Percentiles rank a stretch among this genome's conserved stretches.
Evolutionary conservation across 2,329 filamentous ascomycete species (phyloP).

Genomic region (Catunica adiposa): DNA sequence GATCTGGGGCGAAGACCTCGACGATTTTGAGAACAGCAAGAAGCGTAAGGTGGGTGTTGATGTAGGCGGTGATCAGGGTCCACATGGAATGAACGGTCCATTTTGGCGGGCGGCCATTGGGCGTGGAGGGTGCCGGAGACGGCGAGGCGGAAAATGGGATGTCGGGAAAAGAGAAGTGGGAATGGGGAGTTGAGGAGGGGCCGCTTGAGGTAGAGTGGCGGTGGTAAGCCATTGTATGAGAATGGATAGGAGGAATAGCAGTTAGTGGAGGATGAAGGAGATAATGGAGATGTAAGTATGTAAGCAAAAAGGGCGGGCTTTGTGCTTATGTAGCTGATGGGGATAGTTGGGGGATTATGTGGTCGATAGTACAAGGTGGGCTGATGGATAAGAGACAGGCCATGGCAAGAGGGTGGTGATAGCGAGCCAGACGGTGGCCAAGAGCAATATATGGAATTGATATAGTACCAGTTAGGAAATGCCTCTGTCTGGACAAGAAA

Average conservation of each 20-base stretch:
- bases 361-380: neutral
- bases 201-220: neutral
- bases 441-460: neutral
- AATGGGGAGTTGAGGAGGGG: neutral
- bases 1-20: constrained; percentile 11
- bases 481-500: too few species aligned
- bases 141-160: neutral
- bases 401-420: neutral
- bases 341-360: neutral
- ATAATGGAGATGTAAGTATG: neutral
- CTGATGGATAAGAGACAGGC: neutral
- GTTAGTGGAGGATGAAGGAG: neutral
- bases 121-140: constrained; percentile 18
- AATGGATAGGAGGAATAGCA: neutral
- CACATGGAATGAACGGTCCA: constrained; percentile 38
- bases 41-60: constrained; percentile 37
- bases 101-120: constrained; percentile 36
- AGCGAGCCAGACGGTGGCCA: neutral
- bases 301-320: neutral
- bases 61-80: constrained; percentile 38
- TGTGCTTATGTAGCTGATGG: neutral
- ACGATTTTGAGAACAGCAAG: constrained; percentile 12
- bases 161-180: neutral
- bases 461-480: neutral
- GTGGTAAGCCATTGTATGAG: neutral